Base-by-base conservation (phyloP, 2,329 filamentous ascomycete species). In the Alternaria gansuensis region DNA sequence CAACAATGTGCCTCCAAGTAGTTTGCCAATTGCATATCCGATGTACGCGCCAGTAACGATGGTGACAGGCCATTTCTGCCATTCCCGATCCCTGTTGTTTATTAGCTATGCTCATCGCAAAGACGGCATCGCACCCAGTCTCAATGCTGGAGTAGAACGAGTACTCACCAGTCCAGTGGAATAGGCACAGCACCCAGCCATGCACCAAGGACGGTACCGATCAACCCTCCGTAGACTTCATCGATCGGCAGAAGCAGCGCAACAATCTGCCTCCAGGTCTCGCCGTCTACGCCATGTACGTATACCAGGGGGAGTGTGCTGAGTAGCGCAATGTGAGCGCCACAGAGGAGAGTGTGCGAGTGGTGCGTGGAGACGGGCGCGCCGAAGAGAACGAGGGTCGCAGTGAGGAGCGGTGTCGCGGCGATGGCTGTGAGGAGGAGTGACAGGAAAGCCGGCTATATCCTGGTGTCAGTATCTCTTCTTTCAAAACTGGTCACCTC, bases 11-110 rank as follows among this genome's bases (percentile, higher is more conserved):
- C 88, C 88, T 17, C 82, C 82, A 2, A 87, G 64, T 54, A 87
- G 71, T 73, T 90, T 89, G 1, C 93, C 93, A 11, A 91, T 65
- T 1, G 87, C 82, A 77, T 91, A 93, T 1, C 95, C 95, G 5
- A 87, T 79, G 77, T 96, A 98, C 17, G 90, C 83, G 3, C 95
- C 95, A 2, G 86, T 88, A 4, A 98, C 79, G 58, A 99, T 90
- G 0, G 95, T 99, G 46, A 98, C 89, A 0, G 95, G 95, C 91
- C 94, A 99, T 77, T 90, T 91, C 85, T 99, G 95, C 95, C 95
- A 99, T 69, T 96, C 93, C n/a, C 95, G 88, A 77, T 99, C 95
- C 85, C 83, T 85, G 63, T 4, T 34, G 9, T 21, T n/a, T 31
- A n/a, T 44, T 39, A 57, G 40, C 45, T 45, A 54, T 45, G 17